phyloP scores from a whole-genome alignment of 495 filamentous ascomycete species.

The Mycothermus thermophilus region DNA sequence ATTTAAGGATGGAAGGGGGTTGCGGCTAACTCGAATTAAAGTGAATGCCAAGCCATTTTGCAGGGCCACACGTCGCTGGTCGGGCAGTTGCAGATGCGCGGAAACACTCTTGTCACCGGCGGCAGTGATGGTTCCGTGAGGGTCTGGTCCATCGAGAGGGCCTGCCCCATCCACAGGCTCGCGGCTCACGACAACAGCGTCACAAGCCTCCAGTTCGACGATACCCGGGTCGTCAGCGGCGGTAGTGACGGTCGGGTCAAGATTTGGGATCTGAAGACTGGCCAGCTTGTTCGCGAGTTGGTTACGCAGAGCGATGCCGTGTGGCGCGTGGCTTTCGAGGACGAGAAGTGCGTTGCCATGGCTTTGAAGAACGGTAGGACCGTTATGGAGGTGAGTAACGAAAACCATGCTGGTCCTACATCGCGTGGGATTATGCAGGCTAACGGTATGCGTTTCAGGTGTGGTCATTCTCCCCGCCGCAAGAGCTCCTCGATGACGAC shows the following conservation, averaged over 20 bases:
- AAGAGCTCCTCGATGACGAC: constrained; percentile 46
- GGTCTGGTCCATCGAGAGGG: constrained; percentile 84
- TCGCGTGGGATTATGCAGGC: too few species aligned
- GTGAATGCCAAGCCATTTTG: constrained; percentile 75
- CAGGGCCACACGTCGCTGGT: constrained; percentile 96
- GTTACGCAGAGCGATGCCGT: constrained; percentile 83
- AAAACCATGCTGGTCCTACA: too few species aligned
- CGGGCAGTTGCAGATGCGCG: constrained; percentile 92
- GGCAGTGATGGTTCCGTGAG: constrained; percentile 91
- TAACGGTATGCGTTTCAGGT: constrained; percentile 44
- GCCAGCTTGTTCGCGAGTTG: constrained; percentile 79
- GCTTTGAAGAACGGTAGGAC: constrained; percentile 69
- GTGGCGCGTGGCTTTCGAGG: constrained; percentile 95
- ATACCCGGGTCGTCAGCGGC: constrained; percentile 83
- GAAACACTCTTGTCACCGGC: constrained; percentile 86
- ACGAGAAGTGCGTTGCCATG: constrained; percentile 95
- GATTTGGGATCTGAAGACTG: constrained; percentile 89
- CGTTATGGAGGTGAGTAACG: constrained; percentile 81
- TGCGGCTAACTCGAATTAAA: too few species aligned
- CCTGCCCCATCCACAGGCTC: constrained; percentile 79
- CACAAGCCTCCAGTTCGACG: constrained; percentile 92
- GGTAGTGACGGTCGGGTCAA: constrained; percentile 94
- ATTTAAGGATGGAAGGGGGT: too few species aligned
- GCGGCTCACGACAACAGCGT: constrained; percentile 99
- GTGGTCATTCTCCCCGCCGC: constrained; percentile 81